phyloP scores from a whole-genome alignment of 352 stramenopile species.

The Globisporangium alternatum region DNA sequence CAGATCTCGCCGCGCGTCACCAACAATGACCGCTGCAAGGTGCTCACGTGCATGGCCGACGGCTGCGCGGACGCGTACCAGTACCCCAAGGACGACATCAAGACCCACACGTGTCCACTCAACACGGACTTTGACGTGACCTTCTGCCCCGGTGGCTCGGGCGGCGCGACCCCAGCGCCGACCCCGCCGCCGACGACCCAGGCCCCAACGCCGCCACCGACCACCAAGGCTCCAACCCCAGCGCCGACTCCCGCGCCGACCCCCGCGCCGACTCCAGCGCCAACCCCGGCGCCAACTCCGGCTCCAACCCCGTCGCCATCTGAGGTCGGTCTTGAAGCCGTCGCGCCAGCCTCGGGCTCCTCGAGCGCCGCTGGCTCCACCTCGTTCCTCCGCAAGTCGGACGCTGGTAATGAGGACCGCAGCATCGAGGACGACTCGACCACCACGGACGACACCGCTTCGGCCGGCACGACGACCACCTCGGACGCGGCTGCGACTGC shows the following conservation, averaged over 20 bases:
- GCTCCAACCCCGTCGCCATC: conserved; percentile 18
- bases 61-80: conserved; percentile 65
- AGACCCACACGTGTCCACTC: conserved; percentile 60
- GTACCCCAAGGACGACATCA: conserved; percentile 64
- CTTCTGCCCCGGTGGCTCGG: conserved; percentile 36
- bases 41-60: conserved; percentile 52
- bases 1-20: conserved; percentile 46
- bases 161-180: conserved; percentile 13
- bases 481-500: conserved; percentile 1
- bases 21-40: conserved; percentile 36
- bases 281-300: conserved; percentile 15
- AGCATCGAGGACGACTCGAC: conserved; percentile 15
- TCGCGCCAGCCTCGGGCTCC: neutral
- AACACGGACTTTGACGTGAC: conserved; percentile 55
- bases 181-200: conserved; percentile 21
- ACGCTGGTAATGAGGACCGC: conserved; percentile 16
- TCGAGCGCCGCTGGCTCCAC: conserved; percentile 2
- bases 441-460: neutral
- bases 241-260: conserved; percentile 3
- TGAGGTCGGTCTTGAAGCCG: conserved; percentile 13
- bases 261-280: conserved; percentile 2
- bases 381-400: neutral
- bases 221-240: conserved; percentile 11
- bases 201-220: conserved; percentile 21
- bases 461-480: too few relatives aligned